Evolutionary conservation across 495 filamentous ascomycete species (phyloP).

Genomic region (Annulohypoxylon maeteangense): DNA sequence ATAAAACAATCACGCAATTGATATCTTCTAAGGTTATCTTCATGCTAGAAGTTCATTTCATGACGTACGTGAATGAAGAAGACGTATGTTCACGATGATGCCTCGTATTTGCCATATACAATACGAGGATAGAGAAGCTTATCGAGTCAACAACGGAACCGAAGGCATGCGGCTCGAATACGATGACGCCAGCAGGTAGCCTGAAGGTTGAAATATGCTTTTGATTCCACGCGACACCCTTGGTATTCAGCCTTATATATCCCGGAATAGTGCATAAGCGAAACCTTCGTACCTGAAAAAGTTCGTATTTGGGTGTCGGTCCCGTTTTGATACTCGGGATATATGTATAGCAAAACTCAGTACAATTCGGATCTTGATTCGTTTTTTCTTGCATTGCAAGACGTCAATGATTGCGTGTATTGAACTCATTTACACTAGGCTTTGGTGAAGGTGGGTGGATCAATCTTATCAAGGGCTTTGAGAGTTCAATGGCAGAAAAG

Average conservation of each 20-base stretch:
- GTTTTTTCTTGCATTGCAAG: background rate
- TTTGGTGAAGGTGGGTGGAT: background rate
- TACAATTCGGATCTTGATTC: background rate
- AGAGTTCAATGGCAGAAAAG: no score
- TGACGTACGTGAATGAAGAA: background rate
- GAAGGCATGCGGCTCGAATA: background rate
- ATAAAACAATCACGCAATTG: background rate
- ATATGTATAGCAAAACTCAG: background rate
- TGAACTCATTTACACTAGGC: no score
- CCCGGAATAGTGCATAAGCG: constrained; percentile 14
- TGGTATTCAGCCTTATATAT: background rate
- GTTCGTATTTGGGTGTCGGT: constrained; percentile 16
- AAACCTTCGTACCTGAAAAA: background rate
- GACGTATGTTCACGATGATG: background rate
- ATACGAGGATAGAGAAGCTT: background rate
- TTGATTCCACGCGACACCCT: background rate
- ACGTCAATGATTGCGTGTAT: no score
- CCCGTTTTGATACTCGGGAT: background rate
- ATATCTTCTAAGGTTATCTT: background rate
- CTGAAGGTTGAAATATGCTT: constrained; percentile 18
- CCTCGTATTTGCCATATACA: background rate
- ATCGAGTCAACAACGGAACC: background rate
- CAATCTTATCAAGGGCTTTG: no score
- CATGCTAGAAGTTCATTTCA: background rate
- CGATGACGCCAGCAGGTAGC: constrained; percentile 4